Base-by-base conservation (phyloP, 2,329 filamentous ascomycete genomes). In the Fusarium sp. region DNA sequence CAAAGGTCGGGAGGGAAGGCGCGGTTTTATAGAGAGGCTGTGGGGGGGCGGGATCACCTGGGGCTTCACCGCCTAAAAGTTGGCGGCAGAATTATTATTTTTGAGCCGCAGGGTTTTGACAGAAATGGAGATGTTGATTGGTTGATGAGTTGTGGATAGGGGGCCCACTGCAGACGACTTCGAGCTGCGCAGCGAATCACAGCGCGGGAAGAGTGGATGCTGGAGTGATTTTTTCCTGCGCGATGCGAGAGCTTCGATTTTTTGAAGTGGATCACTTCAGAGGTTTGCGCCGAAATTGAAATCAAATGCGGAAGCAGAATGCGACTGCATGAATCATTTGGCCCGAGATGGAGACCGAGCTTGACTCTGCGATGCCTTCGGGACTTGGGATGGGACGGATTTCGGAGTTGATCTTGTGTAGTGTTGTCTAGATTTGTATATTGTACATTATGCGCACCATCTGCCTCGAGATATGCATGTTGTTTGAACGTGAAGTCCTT, bases 11-110 rank as follows among this genome's bases (percentile, higher is more conserved):
- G 56, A 57, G 57, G 17, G 38, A 49, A 29, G 45, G 7, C 15
- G 44, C 27, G 29, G 5, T 60, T 73, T 73, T 73, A 73, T 73
- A 74, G 35, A 63, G 56, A 55, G 20, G 2, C 52, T 60, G 76
- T 73, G 71, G 71, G 72, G 72, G 56, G 57, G 5, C 9, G 15
- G 15, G 27, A 74, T 75, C 75, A 75, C 53, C 62, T 47, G 2
- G 2, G 2, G 2, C 29, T 33, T 79, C 71, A 81, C 82, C 81
- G 81, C 80, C 78, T 78, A 80, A 81, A 80, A 78, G 73, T 78
- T 77, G 20, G 36, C 10, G 74, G 75, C 78, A 78, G 75, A 79
- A 75, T 68, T 33, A 8, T 67, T 62, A 22, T 65, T 31, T 46
- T 25, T 41, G 45, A 59, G 60, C 59, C 65, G 22, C 55, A 56